phyloP scores from a whole-genome alignment of 768 basidiomycete genomes.

The Podaxis sp. region DNA sequence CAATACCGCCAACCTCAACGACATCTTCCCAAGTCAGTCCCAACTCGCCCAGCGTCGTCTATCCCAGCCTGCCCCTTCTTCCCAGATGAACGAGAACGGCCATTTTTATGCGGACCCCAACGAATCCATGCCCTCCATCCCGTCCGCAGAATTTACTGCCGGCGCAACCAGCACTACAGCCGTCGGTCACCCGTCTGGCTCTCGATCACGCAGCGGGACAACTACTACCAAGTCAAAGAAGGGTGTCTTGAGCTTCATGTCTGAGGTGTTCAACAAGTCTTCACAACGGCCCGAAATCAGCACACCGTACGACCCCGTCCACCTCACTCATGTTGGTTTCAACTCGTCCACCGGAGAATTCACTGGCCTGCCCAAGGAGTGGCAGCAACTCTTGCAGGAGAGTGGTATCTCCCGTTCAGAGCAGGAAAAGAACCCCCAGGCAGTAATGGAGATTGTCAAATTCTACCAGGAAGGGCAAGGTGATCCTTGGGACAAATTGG shows the following conservation, averaged over 20 bases:
- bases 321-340: slow-evolving; percentile 99
- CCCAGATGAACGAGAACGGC: slow-evolving; percentile 30
- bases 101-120: slow-evolving; percentile 46
- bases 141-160: slow-evolving; percentile 27
- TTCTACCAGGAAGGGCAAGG: slow-evolving; percentile 92
- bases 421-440: slow-evolving; percentile 97
- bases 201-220: slow-evolving; percentile 42
- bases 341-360: slow-evolving; percentile 98
- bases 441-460: slow-evolving; percentile 98
- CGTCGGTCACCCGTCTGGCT: slow-evolving; percentile 21
- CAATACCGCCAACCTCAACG: slow-evolving; percentile 79
- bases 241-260: slow-evolving; percentile 76
- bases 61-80: slow-evolving; percentile 41
- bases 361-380: slow-evolving; percentile 96
- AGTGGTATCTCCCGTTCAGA: slow-evolving; percentile 91
- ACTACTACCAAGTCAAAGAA: slow-evolving; percentile 54
- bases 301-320: slow-evolving; percentile 97
- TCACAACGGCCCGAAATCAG: slow-evolving; percentile 88
- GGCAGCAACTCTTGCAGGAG: slow-evolving; percentile 96
- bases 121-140: slow-evolving; percentile 37
- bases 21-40: slow-evolving; percentile 55
- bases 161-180: slow-evolving; percentile 18
- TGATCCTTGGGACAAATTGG: slow-evolving; percentile 86
- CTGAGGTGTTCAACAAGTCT: slow-evolving; percentile 56
- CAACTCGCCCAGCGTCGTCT: slow-evolving; percentile 47